phyloP scores from a whole-genome alignment of 2,329 filamentous ascomycete genomes.

The Sarocladium brachiariae region DNA sequence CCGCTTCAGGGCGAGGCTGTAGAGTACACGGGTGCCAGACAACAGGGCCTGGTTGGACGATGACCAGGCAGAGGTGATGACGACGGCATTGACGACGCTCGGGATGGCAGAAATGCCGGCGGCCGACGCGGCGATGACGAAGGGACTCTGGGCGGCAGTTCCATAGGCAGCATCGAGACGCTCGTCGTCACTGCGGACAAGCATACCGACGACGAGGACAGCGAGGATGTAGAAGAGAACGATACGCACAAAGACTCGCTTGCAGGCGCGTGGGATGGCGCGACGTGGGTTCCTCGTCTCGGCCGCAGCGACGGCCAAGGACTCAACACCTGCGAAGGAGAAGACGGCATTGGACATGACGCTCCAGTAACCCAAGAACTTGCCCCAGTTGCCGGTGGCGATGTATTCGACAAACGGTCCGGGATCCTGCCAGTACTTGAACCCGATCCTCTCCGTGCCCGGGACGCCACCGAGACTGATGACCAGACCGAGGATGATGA shows the following conservation, averaged over 20 bases:
- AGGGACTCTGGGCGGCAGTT: conserved; percentile 48
- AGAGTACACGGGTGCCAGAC: conserved; percentile 52
- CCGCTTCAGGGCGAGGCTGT: conserved; percentile 51
- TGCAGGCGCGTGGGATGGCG: conserved; percentile 63
- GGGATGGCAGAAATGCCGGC: conserved; percentile 63
- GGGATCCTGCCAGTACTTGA: conserved; percentile 62
- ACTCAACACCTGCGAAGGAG: conserved; percentile 61
- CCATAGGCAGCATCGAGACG: conserved; percentile 41
- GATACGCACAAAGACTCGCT: conserved; percentile 69
- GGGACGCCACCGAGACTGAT: conserved; percentile 57
- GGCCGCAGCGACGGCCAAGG: conserved; percentile 54
- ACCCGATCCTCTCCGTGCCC: conserved; percentile 53
- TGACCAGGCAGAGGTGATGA: conserved; percentile 66
- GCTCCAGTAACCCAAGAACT: conserved; percentile 44
- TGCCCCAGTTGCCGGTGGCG: conserved; percentile 30
- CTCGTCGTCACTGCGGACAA: conserved; percentile 53
- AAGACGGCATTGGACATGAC: conserved; percentile 58
- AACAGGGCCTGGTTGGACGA: conserved; percentile 60
- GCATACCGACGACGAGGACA: conserved; percentile 63
- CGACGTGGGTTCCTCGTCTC: conserved; percentile 55
- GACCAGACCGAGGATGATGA: conserved; percentile 55
- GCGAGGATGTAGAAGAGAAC: conserved; percentile 64
- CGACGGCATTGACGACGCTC: conserved; percentile 68
- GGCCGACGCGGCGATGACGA: conserved; percentile 63
- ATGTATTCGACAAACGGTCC: conserved; percentile 63